Conservation (phyloP, 352 stramenopile genomes). For the Phytopythium aichiense region DNA sequence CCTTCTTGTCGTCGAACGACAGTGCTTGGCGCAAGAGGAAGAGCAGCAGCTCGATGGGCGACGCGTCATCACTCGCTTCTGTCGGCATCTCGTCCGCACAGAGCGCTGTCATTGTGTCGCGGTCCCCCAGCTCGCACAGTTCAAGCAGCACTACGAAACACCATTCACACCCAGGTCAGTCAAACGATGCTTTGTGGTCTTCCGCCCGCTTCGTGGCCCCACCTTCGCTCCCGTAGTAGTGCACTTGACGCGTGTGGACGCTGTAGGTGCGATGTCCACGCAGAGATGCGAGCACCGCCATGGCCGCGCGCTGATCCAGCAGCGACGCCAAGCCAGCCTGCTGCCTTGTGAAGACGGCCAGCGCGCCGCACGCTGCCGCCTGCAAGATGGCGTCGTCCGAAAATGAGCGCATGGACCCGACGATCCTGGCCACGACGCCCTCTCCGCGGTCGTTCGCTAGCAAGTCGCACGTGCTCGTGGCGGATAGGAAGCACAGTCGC, state of each 20-base stretch:
- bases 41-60: conserved; percentile 63
- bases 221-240: conserved; percentile 83
- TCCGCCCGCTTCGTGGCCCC: not conserved
- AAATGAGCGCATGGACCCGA: conserved; percentile 60
- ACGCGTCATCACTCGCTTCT: conserved; percentile 24
- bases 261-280: conserved; percentile 80
- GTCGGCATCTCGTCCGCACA: conserved; percentile 24
- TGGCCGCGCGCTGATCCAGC: conserved; percentile 46
- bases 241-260: conserved; percentile 78
- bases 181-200: too few relatives aligned
- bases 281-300: conserved; percentile 63
- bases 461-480: conserved; percentile 55
- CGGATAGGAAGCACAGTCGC: conserved; percentile 67
- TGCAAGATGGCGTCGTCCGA: conserved; percentile 77
- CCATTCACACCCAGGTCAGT: not conserved
- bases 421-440: conserved; percentile 52
- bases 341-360: conserved; percentile 69
- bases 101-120: conserved; percentile 44
- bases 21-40: conserved; percentile 69
- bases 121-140: conserved; percentile 65
- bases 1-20: conserved; percentile 78
- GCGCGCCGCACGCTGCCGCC: conserved; percentile 62
- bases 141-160: conserved; percentile 50
- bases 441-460: conserved; percentile 20
- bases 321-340: conserved; percentile 44